phyloP scores from a whole-genome alignment of 208 protist genomes.

The Acanthamoeba royreba region DNA sequence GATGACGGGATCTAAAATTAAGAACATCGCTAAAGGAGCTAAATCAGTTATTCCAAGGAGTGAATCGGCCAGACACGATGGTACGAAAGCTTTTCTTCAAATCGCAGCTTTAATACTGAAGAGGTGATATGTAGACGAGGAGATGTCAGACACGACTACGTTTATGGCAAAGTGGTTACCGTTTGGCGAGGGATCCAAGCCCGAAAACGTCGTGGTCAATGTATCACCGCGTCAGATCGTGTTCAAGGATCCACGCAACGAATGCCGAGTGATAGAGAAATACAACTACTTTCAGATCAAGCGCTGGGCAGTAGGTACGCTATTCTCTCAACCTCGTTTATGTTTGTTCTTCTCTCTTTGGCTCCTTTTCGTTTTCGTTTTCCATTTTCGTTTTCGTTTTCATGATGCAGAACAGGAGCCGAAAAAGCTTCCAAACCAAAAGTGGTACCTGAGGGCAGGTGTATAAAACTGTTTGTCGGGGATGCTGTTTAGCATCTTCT shows the following conservation, averaged over 20 bases:
- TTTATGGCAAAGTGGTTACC: not conserved
- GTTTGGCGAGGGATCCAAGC: not conserved
- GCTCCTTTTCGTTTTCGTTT: not conserved
- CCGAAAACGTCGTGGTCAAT: not conserved
- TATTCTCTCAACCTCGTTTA: not conserved
- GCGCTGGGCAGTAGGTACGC: not conserved
- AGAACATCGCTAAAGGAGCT: not conserved
- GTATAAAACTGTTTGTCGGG: too few relatives aligned
- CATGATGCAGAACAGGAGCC: too few relatives aligned
- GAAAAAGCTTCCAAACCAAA: too few relatives aligned
- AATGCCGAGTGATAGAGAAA: not conserved
- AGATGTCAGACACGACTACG: not conserved
- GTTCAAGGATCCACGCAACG: not conserved
- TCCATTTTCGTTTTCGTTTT: not conserved
- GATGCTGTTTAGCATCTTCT: too few relatives aligned
- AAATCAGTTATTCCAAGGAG: not conserved
- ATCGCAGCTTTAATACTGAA: not conserved
- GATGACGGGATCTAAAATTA: not conserved
- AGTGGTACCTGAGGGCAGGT: too few relatives aligned
- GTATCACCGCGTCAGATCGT: not conserved
- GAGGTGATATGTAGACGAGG: not conserved
- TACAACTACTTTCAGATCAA: conserved; percentile 23
- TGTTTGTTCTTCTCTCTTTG: not conserved
- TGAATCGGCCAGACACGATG: not conserved
- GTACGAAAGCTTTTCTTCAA: not conserved